Conservation (phyloP, 169 alveolate species). For the Plasmodium malariae region DNA sequence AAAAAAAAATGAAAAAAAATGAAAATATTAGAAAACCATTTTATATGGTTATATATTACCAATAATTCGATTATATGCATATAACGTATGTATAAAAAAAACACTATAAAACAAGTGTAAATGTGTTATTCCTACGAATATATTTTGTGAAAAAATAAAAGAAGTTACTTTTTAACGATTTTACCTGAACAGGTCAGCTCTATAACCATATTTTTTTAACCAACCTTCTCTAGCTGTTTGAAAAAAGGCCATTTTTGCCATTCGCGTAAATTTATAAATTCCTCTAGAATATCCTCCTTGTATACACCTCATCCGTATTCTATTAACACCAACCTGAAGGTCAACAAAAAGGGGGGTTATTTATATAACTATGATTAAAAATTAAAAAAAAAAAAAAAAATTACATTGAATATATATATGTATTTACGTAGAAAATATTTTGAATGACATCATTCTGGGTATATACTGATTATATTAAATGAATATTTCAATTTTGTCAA, state of each 20-base stretch:
- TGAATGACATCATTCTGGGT: too few relatives aligned
- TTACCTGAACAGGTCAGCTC: conserved; percentile 87
- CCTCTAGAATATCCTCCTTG: conserved; percentile 89
- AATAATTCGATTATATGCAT: too few relatives aligned
- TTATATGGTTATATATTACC: too few relatives aligned
- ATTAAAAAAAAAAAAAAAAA: neutral
- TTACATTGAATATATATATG: neutral
- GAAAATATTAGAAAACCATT: too few relatives aligned
- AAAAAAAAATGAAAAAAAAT: too few relatives aligned
- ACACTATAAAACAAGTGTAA: too few relatives aligned
- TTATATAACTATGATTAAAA: neutral
- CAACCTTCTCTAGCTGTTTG: conserved; percentile 91
- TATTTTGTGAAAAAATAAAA: neutral
- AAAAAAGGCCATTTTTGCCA: conserved; percentile 89
- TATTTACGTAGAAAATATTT: too few relatives aligned
- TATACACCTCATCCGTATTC: conserved; percentile 88
- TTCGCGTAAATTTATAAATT: conserved; percentile 86
- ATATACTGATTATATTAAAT: too few relatives aligned
- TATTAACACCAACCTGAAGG: conserved; percentile 81
- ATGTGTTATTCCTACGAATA: neutral
- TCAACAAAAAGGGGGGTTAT: neutral
- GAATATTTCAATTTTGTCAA: too few relatives aligned
- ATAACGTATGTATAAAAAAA: too few relatives aligned
- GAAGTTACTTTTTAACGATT: neutral
- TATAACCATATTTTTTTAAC: conserved; percentile 87